These are phyloP conservation scores for Starmera stellimalicola DNA, from an alignment of 1,139 yeast species.

Conservation along the genomic window DNA sequence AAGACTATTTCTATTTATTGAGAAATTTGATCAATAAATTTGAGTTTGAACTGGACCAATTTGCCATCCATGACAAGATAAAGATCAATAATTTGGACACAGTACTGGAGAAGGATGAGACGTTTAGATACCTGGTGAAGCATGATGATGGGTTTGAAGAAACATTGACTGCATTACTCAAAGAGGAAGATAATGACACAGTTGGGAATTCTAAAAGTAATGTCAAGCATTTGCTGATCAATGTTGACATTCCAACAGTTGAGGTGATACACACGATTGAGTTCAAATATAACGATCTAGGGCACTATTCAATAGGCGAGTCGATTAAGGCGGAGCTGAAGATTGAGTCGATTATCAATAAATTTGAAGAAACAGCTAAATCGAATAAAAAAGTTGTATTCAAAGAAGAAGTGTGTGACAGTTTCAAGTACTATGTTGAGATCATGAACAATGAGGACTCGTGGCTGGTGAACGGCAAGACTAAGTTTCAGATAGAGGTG, in stretches of 20 bases:
- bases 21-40: conserved; percentile 8
- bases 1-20: conserved; percentile 19
- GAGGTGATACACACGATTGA: conserved; percentile 43
- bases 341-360: conserved; percentile 36
- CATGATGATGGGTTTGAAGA: background rate
- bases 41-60: background rate
- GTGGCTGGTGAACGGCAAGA: conserved; percentile 68
- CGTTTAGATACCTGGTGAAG: too few relatives aligned
- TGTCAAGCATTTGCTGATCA: conserved; percentile 25
- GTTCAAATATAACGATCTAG: conserved; percentile 29
- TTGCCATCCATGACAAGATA: background rate
- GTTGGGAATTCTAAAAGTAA: background rate
- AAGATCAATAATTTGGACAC: background rate
- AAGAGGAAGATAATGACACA: background rate
- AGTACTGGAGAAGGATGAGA: background rate
- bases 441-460: conserved; percentile 32
- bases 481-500: conserved; percentile 36
- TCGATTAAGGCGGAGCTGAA: conserved; percentile 39
- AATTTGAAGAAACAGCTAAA: conserved; percentile 9
- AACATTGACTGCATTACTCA: background rate
- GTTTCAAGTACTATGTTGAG: conserved; percentile 27
- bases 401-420: conserved; percentile 9
- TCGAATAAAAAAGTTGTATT: conserved; percentile 22
- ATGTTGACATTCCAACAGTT: conserved; percentile 44
- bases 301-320: conserved; percentile 52